Conservation (phyloP, 345 rosid genomes). For the Acer yangbiense region DNA sequence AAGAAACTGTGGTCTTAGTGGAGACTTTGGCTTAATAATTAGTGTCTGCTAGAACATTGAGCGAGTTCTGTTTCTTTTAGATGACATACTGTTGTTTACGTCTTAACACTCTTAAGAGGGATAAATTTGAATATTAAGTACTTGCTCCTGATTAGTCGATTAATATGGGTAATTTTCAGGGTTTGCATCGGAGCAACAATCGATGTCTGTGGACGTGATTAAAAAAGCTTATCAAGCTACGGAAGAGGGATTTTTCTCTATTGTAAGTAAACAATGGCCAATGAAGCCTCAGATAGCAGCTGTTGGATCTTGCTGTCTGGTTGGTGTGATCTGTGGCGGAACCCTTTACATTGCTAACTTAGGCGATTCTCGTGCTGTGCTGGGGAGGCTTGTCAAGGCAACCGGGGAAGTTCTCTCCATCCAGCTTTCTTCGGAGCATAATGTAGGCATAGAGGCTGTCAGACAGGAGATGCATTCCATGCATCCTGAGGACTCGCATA, state of each 20-base stretch:
- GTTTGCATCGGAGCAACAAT: slow-evolving; percentile 72
- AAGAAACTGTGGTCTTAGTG: slow-evolving; percentile 28
- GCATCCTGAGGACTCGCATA: slow-evolving; percentile 89
- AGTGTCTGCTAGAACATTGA: not conserved
- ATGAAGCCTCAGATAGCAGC: slow-evolving; percentile 94
- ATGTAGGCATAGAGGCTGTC: slow-evolving; percentile 85
- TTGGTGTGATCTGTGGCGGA: slow-evolving; percentile 77
- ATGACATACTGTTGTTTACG: not conserved
- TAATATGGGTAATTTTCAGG: slow-evolving; percentile 40
- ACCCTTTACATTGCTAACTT: slow-evolving; percentile 82
- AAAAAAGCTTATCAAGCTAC: slow-evolving; percentile 90
- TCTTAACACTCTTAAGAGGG: not conserved
- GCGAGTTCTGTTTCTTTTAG: not conserved
- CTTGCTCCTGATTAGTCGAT: not conserved
- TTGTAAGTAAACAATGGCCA: slow-evolving; percentile 94
- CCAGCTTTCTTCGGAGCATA: slow-evolving; percentile 88
- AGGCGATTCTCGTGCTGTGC: slow-evolving; percentile 96
- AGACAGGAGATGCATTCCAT: slow-evolving; percentile 82
- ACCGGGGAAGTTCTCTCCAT: slow-evolving; percentile 87
- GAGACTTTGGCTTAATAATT: not conserved
- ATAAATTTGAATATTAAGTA: not conserved
- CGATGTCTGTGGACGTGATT: slow-evolving; percentile 84
- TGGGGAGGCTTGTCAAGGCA: slow-evolving; percentile 81
- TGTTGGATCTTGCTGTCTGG: slow-evolving; percentile 95
- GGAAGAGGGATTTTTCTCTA: slow-evolving; percentile 84